These are phyloP conservation scores for Sporothrix brunneoviolacea DNA, from an alignment of 2,329 filamentous ascomycete genomes.

Conservation along the genomic window DNA sequence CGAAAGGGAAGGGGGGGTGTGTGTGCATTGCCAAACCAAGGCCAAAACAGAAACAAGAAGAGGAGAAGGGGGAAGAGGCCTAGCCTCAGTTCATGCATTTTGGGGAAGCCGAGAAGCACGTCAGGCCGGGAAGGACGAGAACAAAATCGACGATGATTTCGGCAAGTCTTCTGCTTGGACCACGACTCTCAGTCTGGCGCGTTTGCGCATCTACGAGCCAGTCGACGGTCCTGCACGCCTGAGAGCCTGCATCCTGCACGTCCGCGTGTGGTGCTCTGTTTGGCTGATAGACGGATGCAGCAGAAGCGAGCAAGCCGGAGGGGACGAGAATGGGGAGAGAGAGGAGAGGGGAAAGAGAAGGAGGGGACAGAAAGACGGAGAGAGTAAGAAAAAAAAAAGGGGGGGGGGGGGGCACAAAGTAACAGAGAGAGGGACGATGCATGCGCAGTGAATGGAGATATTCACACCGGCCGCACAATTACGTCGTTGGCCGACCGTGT, in stretches of 20 bases:
- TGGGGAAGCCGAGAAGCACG: not conserved
- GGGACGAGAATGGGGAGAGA: too few relatives aligned
- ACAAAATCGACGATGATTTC: not conserved
- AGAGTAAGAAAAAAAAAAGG: not conserved
- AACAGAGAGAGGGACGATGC: not conserved
- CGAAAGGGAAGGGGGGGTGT: too few relatives aligned
- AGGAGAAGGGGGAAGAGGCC: too few relatives aligned
- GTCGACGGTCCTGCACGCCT: not conserved
- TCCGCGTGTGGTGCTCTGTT: not conserved
- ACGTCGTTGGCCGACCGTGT: too few relatives aligned
- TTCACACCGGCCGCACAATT: not conserved
- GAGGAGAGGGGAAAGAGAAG: not conserved
- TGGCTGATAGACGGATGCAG: not conserved
- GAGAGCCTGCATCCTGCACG: constrained; percentile 5
- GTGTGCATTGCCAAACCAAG: too few relatives aligned
- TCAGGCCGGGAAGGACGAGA: not conserved
- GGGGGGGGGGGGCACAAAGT: not conserved
- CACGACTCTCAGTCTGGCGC: not conserved
- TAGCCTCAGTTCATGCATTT: not conserved
- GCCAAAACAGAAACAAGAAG: too few relatives aligned
- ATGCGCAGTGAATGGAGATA: too few relatives aligned
- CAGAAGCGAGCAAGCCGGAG: not conserved
- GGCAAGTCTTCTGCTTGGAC: constrained; percentile 1
- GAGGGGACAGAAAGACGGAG: not conserved
- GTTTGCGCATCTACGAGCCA: too few relatives aligned